phyloP scores from a whole-genome alignment of 306 rosid species.

The Rosa chinensis region DNA sequence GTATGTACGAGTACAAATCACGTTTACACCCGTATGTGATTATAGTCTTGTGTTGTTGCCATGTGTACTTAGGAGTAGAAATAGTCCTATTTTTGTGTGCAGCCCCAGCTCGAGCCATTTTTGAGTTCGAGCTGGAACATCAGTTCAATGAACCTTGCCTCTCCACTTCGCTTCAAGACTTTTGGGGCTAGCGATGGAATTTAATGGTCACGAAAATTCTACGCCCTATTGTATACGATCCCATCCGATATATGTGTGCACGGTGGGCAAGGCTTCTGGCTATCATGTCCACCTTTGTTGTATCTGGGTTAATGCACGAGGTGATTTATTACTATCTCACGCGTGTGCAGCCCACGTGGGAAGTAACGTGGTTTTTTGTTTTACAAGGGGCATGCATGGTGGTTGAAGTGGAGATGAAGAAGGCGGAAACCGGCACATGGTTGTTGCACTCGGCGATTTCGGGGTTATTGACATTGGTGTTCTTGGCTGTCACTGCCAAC shows the following conservation, averaged over 20 bases:
- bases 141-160: slow-evolving; percentile 65
- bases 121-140: too few species aligned
- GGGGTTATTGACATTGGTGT: slow-evolving; percentile 28
- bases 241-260: neutral
- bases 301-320: slow-evolving; percentile 69
- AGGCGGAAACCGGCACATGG: neutral
- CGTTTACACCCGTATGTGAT: too few species aligned
- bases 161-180: slow-evolving; percentile 67
- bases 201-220: slow-evolving; percentile 57
- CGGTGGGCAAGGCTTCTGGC: slow-evolving; percentile 15
- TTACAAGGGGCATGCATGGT: slow-evolving; percentile 51
- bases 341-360: slow-evolving; percentile 72
- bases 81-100: too few species aligned
- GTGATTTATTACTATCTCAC: slow-evolving; percentile 51
- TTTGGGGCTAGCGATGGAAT: slow-evolving; percentile 87
- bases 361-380: slow-evolving; percentile 64
- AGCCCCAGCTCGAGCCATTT: slow-evolving; percentile 32
- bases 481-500: slow-evolving; percentile 24
- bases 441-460: slow-evolving; percentile 14
- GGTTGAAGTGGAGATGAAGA: slow-evolving; percentile 47
- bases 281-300: slow-evolving; percentile 34
- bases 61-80: too few species aligned
- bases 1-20: too few species aligned
- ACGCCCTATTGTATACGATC: slow-evolving; percentile 46
- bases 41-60: too few species aligned